Evolutionary conservation across 2,329 filamentous ascomycete species (phyloP).

Genomic region (Thielaviopsis cerberus): DNA sequence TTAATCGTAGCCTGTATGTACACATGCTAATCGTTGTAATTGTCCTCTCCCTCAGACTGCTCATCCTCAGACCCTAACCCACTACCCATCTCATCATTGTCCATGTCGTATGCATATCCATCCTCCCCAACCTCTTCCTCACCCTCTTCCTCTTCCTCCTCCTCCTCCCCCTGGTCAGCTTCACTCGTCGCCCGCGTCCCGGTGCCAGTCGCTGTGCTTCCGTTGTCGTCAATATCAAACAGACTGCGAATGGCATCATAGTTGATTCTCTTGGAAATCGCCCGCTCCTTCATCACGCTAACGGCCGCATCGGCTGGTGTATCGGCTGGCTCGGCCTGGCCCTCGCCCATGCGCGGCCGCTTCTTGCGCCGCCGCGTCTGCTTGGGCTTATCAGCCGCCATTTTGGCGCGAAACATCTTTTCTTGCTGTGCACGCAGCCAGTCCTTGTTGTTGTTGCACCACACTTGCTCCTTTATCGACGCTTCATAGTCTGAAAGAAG

Average conservation of each 20-base stretch:
- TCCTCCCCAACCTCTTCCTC: slow-evolving; percentile 18
- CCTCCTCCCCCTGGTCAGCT: slow-evolving; percentile 21
- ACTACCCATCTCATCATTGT: slow-evolving; percentile 19
- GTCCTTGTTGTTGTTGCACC: slow-evolving; percentile 87
- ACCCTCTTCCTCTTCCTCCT: slow-evolving; percentile 20
- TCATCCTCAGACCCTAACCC: slow-evolving; percentile 20
- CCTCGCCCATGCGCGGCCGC: slow-evolving; percentile 42
- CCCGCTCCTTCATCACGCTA: slow-evolving; percentile 47
- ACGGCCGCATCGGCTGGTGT: slow-evolving; percentile 52
- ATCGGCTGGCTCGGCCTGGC: slow-evolving; percentile 45
- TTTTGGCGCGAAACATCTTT: slow-evolving; percentile 58
- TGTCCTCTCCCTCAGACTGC: slow-evolving; percentile 3
- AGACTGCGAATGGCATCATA: slow-evolving; percentile 44
- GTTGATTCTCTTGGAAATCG: slow-evolving; percentile 58
- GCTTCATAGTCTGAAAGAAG: slow-evolving; percentile 56
- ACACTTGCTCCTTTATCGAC: slow-evolving; percentile 72
- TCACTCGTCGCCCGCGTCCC: slow-evolving; percentile 30
- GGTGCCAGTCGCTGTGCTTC: slow-evolving; percentile 26
- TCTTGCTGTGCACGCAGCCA: slow-evolving; percentile 77
- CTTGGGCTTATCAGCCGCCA: slow-evolving; percentile 37
- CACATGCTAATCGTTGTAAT: slow-evolving; percentile 1
- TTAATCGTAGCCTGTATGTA: too few relatives aligned
- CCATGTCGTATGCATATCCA: slow-evolving; percentile 17
- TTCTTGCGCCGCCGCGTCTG: slow-evolving; percentile 37
- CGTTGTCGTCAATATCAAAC: slow-evolving; percentile 26